Percentiles rank a stretch among this genome's conserved stretches.
phyloP scores from a whole-genome alignment of 1,139 yeast genomes.

The Saccharomyces uvarum region DNA sequence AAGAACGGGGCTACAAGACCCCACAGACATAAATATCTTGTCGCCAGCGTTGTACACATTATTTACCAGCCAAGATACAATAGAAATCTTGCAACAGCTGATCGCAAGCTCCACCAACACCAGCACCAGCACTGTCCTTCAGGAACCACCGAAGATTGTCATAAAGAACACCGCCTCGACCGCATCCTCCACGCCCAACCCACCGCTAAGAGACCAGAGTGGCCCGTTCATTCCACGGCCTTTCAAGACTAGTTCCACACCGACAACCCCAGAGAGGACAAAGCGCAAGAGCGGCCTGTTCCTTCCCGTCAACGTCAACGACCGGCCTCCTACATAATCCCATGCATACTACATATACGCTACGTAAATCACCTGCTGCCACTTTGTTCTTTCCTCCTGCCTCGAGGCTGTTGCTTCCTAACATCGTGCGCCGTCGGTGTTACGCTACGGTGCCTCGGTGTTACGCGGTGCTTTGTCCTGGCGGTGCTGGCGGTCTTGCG shows the following conservation, averaged over 20 bases:
- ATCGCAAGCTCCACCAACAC: neutral
- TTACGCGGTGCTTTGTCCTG: constrained; percentile 1
- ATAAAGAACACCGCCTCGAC: neutral
- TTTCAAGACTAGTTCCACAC: constrained; percentile 16
- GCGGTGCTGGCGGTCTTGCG: neutral
- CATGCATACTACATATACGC: neutral
- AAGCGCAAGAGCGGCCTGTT: constrained; percentile 16
- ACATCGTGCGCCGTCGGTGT: neutral
- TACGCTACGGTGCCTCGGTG: constrained; percentile 1
- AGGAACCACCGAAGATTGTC: neutral
- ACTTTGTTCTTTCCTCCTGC: neutral
- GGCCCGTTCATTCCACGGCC: constrained; percentile 20
- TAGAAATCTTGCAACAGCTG: neutral
- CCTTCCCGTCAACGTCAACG: constrained; percentile 4
- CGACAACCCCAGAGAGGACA: constrained; percentile 8
- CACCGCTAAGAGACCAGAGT: neutral
- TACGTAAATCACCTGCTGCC: neutral
- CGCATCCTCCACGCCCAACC: neutral
- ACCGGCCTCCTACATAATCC: neutral
- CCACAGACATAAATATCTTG: neutral
- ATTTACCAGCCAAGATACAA: neutral
- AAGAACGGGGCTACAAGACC: neutral
- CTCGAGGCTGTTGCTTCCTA: constrained; percentile 3
- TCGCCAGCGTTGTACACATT: neutral
- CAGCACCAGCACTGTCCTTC: neutral